These are phyloP conservation scores for Acer yangbiense DNA, from an alignment of 345 rosid species.

Conservation along the genomic window DNA sequence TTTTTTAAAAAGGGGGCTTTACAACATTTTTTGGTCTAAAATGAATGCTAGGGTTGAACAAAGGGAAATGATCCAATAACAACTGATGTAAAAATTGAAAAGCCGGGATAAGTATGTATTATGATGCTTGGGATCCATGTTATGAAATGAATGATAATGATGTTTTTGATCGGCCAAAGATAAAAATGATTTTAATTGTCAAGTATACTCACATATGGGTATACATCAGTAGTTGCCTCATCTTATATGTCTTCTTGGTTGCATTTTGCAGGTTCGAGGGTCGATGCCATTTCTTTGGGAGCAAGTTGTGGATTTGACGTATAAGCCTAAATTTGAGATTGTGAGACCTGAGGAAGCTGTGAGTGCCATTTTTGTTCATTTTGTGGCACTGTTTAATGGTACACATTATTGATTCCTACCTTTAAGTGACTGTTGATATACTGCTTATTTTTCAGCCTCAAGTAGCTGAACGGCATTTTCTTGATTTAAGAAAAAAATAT, in stretches of 20 bases:
- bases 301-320: slow-evolving; percentile 93
- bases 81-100: neutral
- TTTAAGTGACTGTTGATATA: slow-evolving; percentile 14
- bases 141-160: neutral
- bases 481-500: slow-evolving; percentile 91
- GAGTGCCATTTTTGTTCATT: slow-evolving; percentile 36
- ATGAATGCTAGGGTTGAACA: neutral
- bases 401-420: slow-evolving; percentile 3
- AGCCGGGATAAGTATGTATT: slow-evolving; percentile 1
- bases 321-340: slow-evolving; percentile 97
- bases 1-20: neutral
- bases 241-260: slow-evolving; percentile 15
- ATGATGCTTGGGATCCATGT: slow-evolving; percentile 5
- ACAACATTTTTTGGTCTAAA: neutral
- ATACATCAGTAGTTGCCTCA: slow-evolving; percentile 8
- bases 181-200: neutral
- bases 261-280: slow-evolving; percentile 70
- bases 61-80: neutral
- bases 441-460: slow-evolving; percentile 54
- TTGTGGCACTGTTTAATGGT: slow-evolving; percentile 12
- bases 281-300: slow-evolving; percentile 97
- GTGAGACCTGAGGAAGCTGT: slow-evolving; percentile 90
- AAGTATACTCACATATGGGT: slow-evolving; percentile 4
- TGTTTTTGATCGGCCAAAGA: neutral
- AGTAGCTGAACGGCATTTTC: slow-evolving; percentile 84